A percentile compares a stretch with the other conserved stretches of the same genome.
These are phyloP conservation scores for Carex parvula DNA, from an alignment of 176 grass and related monocot genomes.

Conservation along the genomic window DNA sequence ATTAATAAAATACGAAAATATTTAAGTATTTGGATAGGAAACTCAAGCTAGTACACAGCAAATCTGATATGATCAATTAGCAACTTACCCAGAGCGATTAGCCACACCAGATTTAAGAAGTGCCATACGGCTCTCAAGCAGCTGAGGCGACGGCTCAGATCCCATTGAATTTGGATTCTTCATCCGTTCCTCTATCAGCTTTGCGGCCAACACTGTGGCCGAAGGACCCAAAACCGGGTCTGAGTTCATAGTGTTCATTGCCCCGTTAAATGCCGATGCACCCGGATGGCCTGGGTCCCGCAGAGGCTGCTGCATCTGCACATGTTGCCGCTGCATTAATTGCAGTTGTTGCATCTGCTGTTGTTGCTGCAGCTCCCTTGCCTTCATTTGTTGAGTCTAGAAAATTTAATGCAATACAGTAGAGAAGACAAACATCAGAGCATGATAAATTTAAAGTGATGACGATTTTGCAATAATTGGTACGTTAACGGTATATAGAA, in stretches of 20 bases:
- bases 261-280: slow-evolving; percentile 26
- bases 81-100: slow-evolving; percentile 55
- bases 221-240: slow-evolving; percentile 46
- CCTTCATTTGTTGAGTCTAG: slow-evolving; percentile 49
- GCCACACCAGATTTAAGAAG: slow-evolving; percentile 56
- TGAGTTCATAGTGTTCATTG: slow-evolving; percentile 46
- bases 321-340: slow-evolving; percentile 55
- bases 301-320: slow-evolving; percentile 34
- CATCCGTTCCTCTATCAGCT: slow-evolving; percentile 64
- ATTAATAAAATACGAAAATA: neutral
- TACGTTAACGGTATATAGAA: neutral
- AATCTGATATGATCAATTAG: neutral
- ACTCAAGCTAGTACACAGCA: neutral
- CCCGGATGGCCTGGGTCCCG: slow-evolving; percentile 22
- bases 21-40: neutral
- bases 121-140: slow-evolving; percentile 56
- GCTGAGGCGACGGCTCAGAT: slow-evolving; percentile 61
- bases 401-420: slow-evolving; percentile 12
- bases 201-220: slow-evolving; percentile 57
- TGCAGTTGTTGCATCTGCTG: slow-evolving; percentile 55
- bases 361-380: slow-evolving; percentile 66
- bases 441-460: neutral
- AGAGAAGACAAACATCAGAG: neutral
- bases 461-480: neutral
- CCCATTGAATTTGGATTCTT: slow-evolving; percentile 60